phyloP scores from a whole-genome alignment of 805 yeast species.

The Starmerella khaoyaiensis region DNA sequence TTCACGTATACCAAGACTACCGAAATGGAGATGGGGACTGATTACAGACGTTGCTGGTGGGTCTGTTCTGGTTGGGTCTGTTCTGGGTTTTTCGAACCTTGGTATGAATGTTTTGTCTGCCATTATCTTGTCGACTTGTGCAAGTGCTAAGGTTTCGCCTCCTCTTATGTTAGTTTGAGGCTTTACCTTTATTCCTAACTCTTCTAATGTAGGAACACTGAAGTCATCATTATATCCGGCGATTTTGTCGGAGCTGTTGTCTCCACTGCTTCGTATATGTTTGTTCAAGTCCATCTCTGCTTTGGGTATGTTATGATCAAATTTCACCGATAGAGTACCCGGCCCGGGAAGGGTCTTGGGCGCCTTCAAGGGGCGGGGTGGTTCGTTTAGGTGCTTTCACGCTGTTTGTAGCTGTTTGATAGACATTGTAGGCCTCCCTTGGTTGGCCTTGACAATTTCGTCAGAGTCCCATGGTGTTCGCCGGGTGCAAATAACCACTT shows the following conservation, averaged over 20 bases:
- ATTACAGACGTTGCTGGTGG: slow-evolving; percentile 1
- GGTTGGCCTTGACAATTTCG: slow-evolving; percentile 1
- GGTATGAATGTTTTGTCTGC: background rate
- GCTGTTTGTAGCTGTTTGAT: slow-evolving; percentile 2
- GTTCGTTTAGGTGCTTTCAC: background rate
- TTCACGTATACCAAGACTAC: slow-evolving; percentile 2
- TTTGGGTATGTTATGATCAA: slow-evolving; percentile 1
- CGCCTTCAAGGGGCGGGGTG: background rate
- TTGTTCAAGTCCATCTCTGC: background rate
- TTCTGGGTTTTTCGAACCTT: slow-evolving; percentile 1
- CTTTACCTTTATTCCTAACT: slow-evolving; percentile 1
- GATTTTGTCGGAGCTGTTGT: background rate
- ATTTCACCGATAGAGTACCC: background rate
- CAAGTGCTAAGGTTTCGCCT: background rate
- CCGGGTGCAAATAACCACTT: background rate
- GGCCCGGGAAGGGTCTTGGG: background rate
- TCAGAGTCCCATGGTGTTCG: slow-evolving; percentile 2
- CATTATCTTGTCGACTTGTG: background rate
- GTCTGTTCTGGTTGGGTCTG: slow-evolving; percentile 1
- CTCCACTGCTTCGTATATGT: background rate
- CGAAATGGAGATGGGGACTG: slow-evolving; percentile 3
- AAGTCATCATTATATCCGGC: background rate
- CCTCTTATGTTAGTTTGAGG: background rate
- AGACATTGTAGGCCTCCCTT: slow-evolving; percentile 2
- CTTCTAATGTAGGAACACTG: slow-evolving; percentile 1